phyloP scores from a whole-genome alignment of 2,329 filamentous ascomycete genomes.

The Mycocentrospora acerina region DNA sequence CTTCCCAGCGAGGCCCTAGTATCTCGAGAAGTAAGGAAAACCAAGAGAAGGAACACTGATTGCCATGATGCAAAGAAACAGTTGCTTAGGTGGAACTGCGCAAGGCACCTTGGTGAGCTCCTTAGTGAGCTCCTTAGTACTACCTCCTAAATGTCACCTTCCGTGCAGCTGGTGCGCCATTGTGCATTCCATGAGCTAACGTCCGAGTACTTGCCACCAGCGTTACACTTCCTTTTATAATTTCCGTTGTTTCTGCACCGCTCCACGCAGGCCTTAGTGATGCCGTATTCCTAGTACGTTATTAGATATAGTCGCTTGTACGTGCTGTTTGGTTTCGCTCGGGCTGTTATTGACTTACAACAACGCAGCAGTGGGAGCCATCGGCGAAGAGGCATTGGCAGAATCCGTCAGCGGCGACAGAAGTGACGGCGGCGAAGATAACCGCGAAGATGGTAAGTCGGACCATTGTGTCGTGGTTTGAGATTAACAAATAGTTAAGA shows the following conservation, averaged over 20 bases:
- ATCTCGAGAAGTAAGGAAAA: conserved; percentile 1
- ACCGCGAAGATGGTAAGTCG: conserved; percentile 5
- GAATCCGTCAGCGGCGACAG: conserved; percentile 6
- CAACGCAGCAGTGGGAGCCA: conserved; percentile 6
- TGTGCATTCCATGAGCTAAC: conserved; percentile 5
- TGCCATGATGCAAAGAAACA: conserved; percentile 2
- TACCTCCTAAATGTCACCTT: conserved; percentile 5
- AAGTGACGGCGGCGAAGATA: conserved; percentile 6
- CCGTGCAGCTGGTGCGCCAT: conserved; percentile 2
- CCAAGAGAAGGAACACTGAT: conserved; percentile 3
- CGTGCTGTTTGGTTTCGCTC: conserved; percentile 1
- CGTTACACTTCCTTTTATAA: conserved; percentile 4
- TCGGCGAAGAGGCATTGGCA: conserved; percentile 5
- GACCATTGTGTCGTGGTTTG: conserved; percentile 5
- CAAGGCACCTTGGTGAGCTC: conserved; percentile 2
- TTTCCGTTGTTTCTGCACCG: conserved; percentile 6
- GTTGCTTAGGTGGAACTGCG: conserved; percentile 1
- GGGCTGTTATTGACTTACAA: conserved; percentile 6
- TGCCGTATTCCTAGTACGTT: conserved; percentile 3
- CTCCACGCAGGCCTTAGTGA: conserved; percentile 4
- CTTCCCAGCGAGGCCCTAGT: conserved; percentile 1
- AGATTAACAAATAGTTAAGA: conserved; percentile 1
- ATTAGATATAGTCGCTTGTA: conserved; percentile 4
- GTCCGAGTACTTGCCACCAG: conserved; percentile 6
- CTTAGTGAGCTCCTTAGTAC: conserved; percentile 1